Conservation (phyloP, 2,329 filamentous ascomycete genomes). For the Microcyclospora tardicrescens region DNA sequence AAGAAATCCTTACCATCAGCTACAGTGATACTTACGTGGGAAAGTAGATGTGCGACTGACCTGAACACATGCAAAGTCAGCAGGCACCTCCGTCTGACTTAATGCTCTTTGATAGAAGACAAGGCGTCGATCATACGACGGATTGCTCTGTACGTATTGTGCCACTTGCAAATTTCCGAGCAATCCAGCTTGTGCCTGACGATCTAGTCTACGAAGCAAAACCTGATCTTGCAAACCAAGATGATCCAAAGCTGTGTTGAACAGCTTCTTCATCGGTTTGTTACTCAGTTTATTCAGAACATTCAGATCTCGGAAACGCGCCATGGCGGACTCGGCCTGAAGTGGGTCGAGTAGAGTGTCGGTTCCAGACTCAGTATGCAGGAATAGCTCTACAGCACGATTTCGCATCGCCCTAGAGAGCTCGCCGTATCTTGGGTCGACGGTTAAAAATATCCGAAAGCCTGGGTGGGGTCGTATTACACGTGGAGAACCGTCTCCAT, state of each 20-base stretch:
- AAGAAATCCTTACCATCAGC: conserved; percentile 23
- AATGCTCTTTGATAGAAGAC: too few relatives aligned
- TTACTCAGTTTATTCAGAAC: too few relatives aligned
- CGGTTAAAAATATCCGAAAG: conserved; percentile 86
- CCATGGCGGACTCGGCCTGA: conserved; percentile 17
- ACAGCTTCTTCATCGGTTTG: too few relatives aligned
- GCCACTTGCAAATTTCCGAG: conserved; percentile 1
- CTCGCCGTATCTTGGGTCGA: conserved; percentile 85
- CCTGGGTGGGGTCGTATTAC: conserved; percentile 69
- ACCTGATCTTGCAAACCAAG: conserved; percentile 10
- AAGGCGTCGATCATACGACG: too few relatives aligned
- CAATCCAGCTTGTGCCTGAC: conserved; percentile 10
- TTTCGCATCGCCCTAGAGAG: conserved; percentile 95
- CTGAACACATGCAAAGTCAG: conserved; percentile 29
- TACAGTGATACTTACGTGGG: conserved; percentile 19
- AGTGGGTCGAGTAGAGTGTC: conserved; percentile 8
- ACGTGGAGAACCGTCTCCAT: conserved; percentile 64
- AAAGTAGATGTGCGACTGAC: conserved; percentile 18
- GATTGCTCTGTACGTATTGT: too few relatives aligned
- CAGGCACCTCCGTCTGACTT: conserved; percentile 19
- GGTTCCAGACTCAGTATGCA: conserved; percentile 26
- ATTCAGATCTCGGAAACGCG: conserved; percentile 10
- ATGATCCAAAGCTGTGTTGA: conserved; percentile 4
- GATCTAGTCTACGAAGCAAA: conserved; percentile 8
- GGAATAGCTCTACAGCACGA: conserved; percentile 76